A percentile compares a stretch with the other conserved stretches of the same genome.
These are phyloP conservation scores for Talaromyces stipitatus DNA, from an alignment of 495 filamentous ascomycete species.

Conservation along the genomic window DNA sequence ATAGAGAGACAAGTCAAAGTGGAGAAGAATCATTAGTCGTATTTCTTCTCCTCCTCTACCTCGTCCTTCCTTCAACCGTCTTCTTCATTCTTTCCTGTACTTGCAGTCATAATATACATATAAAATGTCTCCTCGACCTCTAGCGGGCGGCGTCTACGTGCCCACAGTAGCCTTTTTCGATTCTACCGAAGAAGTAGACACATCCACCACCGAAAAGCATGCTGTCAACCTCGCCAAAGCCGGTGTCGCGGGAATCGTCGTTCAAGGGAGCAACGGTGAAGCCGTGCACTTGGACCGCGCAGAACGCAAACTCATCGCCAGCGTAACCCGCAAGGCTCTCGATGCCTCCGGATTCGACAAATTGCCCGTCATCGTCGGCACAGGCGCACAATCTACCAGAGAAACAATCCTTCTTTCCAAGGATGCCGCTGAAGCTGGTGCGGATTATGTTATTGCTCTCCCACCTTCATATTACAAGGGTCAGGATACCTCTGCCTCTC, in stretches of 20 bases:
- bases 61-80: background rate
- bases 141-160: conserved; percentile 54
- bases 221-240: conserved; percentile 75
- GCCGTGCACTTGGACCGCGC: conserved; percentile 69
- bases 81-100: background rate
- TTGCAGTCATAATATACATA: background rate
- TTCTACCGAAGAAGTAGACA: conserved; percentile 53
- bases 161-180: conserved; percentile 66
- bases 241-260: conserved; percentile 72
- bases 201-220: conserved; percentile 62
- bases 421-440: conserved; percentile 67
- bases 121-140: conserved; percentile 15
- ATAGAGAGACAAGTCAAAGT: background rate
- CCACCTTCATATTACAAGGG: conserved; percentile 80
- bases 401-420: conserved; percentile 76
- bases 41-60: background rate
- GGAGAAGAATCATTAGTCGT: background rate
- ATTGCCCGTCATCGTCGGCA: conserved; percentile 78
- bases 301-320: conserved; percentile 64
- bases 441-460: conserved; percentile 77
- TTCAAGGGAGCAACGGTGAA: conserved; percentile 88
- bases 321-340: conserved; percentile 66
- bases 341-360: conserved; percentile 59
- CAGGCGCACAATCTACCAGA: conserved; percentile 74
- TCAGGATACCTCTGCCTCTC: conserved; percentile 46